These are phyloP conservation scores for Talaromyces pinophilus DNA, from an alignment of 2,329 filamentous ascomycete species.

Conservation along the genomic window DNA sequence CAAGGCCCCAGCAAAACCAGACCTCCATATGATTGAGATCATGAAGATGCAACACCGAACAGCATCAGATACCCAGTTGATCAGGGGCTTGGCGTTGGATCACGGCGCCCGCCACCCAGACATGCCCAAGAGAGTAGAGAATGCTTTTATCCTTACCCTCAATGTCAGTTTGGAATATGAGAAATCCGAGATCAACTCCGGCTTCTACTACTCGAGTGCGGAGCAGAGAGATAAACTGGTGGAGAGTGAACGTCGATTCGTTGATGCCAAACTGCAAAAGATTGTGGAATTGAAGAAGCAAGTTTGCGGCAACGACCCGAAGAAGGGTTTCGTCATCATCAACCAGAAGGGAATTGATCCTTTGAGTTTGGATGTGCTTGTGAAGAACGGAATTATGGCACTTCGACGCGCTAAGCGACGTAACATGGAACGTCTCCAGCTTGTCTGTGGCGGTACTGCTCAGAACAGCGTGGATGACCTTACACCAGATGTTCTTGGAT, in stretches of 20 bases:
- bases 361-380: constrained; percentile 88
- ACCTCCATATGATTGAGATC: constrained; percentile 98
- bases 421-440: constrained; percentile 98
- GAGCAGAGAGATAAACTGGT: constrained; percentile 98
- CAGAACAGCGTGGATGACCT: constrained; percentile 98
- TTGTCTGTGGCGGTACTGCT: constrained; percentile 85
- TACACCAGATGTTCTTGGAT: constrained; percentile 82
- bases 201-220: constrained; percentile 97
- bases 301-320: constrained; percentile 87
- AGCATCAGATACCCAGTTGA: constrained; percentile 92
- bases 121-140: constrained; percentile 95
- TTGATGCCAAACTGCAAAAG: constrained; percentile 94
- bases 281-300: constrained; percentile 98
- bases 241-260: constrained; percentile 92
- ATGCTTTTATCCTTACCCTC: constrained; percentile 90
- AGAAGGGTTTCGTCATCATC: constrained; percentile 95
- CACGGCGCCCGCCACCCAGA: constrained; percentile 96
- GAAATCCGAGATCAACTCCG: constrained; percentile 98
- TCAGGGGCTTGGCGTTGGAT: constrained; percentile 87
- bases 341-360: constrained; percentile 99
- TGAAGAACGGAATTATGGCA: constrained; percentile 97
- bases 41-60: constrained; percentile 99
- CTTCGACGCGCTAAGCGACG: constrained; percentile 92
- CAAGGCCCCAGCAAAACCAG: constrained; percentile 83
- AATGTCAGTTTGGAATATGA: constrained; percentile 98